Base-by-base conservation (phyloP, 2,329 filamentous ascomycete species). In the Neoscytalidium dimidiatum region DNA sequence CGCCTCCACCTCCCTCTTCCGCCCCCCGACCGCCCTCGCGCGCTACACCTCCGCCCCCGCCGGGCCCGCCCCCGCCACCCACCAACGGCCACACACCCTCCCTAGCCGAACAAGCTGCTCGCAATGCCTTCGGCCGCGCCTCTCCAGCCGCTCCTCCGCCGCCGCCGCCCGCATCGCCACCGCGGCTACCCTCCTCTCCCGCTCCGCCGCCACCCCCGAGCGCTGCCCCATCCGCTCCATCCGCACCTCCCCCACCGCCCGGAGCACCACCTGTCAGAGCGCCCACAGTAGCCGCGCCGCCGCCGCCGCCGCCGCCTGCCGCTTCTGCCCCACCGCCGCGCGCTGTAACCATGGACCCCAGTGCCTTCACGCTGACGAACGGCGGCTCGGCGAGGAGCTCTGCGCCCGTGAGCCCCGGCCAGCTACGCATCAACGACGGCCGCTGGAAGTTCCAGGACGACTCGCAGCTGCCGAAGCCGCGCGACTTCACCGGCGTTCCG, bases 391-490 rank as follows among this genome's bases (percentile, higher is more conserved):
- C 68, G 69, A 38, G 67, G 69, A 13, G 57, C 67, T 33, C 21
- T 1, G 71, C 57, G 51, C 28, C 60, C 9, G 35, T 67, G 43
- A 70, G 70, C 13, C 70, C 71, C 1, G 69, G 67, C 51, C 67
- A 53, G 68, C 70, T 23, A 56, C 67, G 77, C 33, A 79, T 88
- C 65, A 78, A 86, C 11, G 95, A 98, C 76, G 77, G 84, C 62
- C 85, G 94, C 69, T 99, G 93, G 88, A 90, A 89, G 68, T 99
- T 97, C 74, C 90, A 94, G 71, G 86, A 90, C 52, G 94, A 97
- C 71, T 86, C 84, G 38, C 84, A 91, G 70, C 84, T 98, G 52
- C 94, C 95, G 0, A 94, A 93, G 71, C 94, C 94, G 23, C 85
- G 94, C 72, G 88, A 91, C 1, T 97, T 96, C 73, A 79, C 83